These are phyloP conservation scores for Lentinula edodes DNA, from an alignment of 768 basidiomycete genomes.

Conservation along the genomic window DNA sequence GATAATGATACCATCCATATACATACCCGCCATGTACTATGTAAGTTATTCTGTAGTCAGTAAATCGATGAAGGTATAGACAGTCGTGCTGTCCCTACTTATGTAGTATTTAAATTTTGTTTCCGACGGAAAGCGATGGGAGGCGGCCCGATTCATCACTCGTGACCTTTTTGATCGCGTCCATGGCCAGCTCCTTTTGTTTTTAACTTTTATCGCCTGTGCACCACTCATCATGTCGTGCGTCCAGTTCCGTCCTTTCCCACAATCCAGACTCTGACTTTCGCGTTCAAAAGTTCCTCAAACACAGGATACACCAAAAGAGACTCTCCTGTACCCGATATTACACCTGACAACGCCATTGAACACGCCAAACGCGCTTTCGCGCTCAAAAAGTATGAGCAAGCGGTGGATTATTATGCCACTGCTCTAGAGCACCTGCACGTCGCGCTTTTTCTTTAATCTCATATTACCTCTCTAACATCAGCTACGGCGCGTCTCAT, in stretches of 20 bases:
- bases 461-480: not conserved
- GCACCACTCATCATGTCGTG: not conserved
- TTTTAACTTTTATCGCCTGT: not conserved
- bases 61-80: no score
- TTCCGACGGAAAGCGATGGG: no score
- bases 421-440: slow-evolving; percentile 80
- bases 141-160: not conserved
- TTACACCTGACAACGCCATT: slow-evolving; percentile 50
- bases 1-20: no score
- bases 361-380: slow-evolving; percentile 86
- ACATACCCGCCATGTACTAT: no score
- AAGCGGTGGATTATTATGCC: slow-evolving; percentile 80
- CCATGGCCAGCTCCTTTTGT: not conserved
- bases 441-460: slow-evolving; percentile 31
- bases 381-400: slow-evolving; percentile 80
- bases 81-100: no score
- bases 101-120: no score
- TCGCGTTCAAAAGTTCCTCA: not conserved
- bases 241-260: not conserved
- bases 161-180: not conserved
- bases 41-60: no score
- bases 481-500: slow-evolving; percentile 12
- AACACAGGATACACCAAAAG: not conserved
- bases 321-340: not conserved
- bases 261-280: not conserved